phyloP scores from a whole-genome alignment of 805 yeast genomes.

The Clavispora fructus region DNA sequence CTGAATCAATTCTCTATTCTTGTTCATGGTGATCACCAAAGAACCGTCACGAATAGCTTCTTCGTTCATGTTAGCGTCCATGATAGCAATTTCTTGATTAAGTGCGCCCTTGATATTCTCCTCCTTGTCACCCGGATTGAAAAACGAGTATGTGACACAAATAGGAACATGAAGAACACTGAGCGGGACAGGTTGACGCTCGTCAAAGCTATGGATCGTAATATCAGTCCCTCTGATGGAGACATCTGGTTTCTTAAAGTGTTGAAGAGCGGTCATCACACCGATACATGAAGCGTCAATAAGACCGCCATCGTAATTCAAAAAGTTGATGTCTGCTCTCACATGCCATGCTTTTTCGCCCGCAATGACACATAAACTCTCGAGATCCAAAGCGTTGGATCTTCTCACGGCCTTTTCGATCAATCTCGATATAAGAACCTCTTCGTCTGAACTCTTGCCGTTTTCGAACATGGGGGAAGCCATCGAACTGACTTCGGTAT shows the following conservation, averaged over 20 bases:
- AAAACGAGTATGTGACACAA: conserved; percentile 85
- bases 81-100: conserved; percentile 53
- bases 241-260: conserved; percentile 80
- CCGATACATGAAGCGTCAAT: conserved; percentile 89
- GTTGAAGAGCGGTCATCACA: conserved; percentile 79
- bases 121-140: conserved; percentile 59
- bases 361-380: conserved; percentile 82
- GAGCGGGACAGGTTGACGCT: conserved; percentile 82
- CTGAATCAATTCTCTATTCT: conserved; percentile 87
- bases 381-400: conserved; percentile 87
- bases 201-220: conserved; percentile 64
- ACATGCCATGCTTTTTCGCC: conserved; percentile 90
- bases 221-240: conserved; percentile 62
- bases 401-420: conserved; percentile 90
- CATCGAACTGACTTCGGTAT: conserved; percentile 86
- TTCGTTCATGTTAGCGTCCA: conserved; percentile 77
- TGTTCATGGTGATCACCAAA: conserved; percentile 80
- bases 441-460: conserved; percentile 69
- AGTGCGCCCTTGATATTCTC: conserved; percentile 66
- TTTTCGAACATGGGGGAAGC: conserved; percentile 82
- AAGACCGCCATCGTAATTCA: conserved; percentile 89
- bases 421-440: conserved; percentile 71
- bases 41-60: conserved; percentile 73
- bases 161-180: conserved; percentile 86
- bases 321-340: conserved; percentile 82